Base-by-base conservation (phyloP, 2,329 filamentous ascomycete species). In the Fusarium abutilonis region DNA sequence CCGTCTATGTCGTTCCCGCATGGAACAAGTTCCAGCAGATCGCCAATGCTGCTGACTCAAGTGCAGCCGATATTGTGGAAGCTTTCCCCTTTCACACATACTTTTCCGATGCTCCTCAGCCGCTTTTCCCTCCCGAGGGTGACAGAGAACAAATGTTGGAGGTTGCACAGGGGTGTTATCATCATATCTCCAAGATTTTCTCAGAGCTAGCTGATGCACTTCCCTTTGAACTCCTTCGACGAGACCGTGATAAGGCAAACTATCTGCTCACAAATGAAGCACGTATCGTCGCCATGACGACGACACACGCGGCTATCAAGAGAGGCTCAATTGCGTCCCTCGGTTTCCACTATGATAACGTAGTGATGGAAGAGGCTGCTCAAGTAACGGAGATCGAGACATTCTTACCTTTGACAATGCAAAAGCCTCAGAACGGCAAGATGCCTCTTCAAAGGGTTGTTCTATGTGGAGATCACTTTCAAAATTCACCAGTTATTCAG, bases 251-350 rank as follows among this genome's bases (percentile, higher is more conserved):
- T 74, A 97, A 96, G 78, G 90, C 93, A 47, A 98, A 98, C 75
- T 99, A 99, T 72, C 86, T 99, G 6, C 85, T 99, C 31, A 90
- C 93, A 6, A 97, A 93, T 70, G 94, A 98, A 77, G 96, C 96
- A n/a, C 89, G 95, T 32, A 95, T 99, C 62, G 89, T 99, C 64
- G 96, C 95, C 55, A 99, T 99, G 96, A 99, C 95, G 15, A 96
- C 93, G 4, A 99, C 96, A 0, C 95, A 99, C 75, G 96, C 95
- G 5, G 95, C 95, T 2, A 99, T 99, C 84, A 88, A 93, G 60
- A 84, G 94, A 62, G 88, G 92, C 63, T 94, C 98, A 70, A 98
- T 99, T 69, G 90, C 92, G 1, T 84, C 86, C 14, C 83, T 98
- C n/a, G 93, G 93, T 14, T 99, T 99, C 77, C 92, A 92, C 68